These are phyloP conservation scores for Phytopythium aichiense DNA, from an alignment of 352 stramenopile species.

Conservation along the genomic window DNA sequence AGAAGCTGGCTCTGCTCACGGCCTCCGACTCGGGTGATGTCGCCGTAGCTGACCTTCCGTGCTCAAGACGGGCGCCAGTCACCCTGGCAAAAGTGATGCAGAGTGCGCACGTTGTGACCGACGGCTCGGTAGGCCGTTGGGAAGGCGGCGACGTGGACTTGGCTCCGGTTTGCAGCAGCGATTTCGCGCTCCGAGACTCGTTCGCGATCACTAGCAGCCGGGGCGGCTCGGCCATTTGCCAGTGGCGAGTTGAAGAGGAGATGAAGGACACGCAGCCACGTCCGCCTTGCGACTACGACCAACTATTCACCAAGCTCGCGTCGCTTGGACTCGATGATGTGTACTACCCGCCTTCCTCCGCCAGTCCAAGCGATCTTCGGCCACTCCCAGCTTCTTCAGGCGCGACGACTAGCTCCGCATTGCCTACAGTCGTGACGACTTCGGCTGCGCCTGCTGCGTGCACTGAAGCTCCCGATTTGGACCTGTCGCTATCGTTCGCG, in stretches of 20 bases:
- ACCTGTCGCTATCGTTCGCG: constrained; percentile 42
- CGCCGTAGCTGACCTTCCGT: neutral
- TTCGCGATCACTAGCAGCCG: constrained; percentile 46
- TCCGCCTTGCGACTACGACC: constrained; percentile 14
- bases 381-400: neutral
- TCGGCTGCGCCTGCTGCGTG: neutral
- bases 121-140: neutral
- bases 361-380: neutral
- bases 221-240: constrained; percentile 48
- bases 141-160: neutral
- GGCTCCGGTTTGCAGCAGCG: constrained; percentile 10
- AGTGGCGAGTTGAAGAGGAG: constrained; percentile 62
- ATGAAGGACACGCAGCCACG: constrained; percentile 39
- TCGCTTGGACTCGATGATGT: constrained; percentile 31
- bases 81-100: neutral
- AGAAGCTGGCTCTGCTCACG: constrained; percentile 3
- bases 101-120: neutral
- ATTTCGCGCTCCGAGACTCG: constrained; percentile 63
- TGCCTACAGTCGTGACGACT: neutral
- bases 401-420: neutral
- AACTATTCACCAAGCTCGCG: constrained; percentile 17
- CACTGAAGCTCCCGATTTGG: constrained; percentile 52
- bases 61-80: neutral
- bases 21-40: neutral
- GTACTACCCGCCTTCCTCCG: constrained; percentile 24